A percentile compares a stretch with the other conserved stretches of the same genome.
These are phyloP conservation scores for Athelia sp. DNA, from an alignment of 1,284 basidiomycete genomes.

Conservation along the genomic window DNA sequence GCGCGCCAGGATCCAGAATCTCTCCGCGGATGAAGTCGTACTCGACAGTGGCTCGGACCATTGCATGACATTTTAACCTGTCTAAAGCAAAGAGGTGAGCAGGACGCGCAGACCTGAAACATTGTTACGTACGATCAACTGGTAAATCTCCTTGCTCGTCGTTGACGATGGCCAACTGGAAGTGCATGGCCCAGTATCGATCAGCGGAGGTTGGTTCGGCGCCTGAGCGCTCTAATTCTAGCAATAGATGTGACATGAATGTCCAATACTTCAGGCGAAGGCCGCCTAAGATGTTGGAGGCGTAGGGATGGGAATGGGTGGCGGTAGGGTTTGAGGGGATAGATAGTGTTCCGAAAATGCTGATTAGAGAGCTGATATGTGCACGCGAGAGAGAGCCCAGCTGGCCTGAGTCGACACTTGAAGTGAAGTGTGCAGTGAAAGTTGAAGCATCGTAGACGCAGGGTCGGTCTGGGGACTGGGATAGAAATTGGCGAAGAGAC, in stretches of 20 bases:
- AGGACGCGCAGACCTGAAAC: neutral
- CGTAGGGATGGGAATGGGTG: constrained; percentile 20
- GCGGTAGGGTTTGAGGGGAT: constrained; percentile 14
- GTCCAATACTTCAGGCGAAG: constrained; percentile 27
- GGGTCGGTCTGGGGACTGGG: constrained; percentile 17
- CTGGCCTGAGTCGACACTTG: constrained; percentile 19
- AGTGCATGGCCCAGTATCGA: constrained; percentile 38
- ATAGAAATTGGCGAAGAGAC: constrained; percentile 22
- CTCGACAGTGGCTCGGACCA: constrained; percentile 17
- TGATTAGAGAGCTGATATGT: constrained; percentile 32
- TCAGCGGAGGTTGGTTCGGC: constrained; percentile 26
- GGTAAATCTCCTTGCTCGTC: too few species aligned
- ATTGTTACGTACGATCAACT: constrained; percentile 10
- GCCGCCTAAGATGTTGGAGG: constrained; percentile 14
- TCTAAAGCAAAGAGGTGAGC: neutral
- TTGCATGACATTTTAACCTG: constrained; percentile 5
- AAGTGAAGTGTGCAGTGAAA: constrained; percentile 25
- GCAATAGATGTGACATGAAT: constrained; percentile 20
- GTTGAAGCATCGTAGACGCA: constrained; percentile 23
- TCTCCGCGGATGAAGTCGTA: constrained; percentile 21
- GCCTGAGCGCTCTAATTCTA: constrained; percentile 23
- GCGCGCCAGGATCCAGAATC: constrained; percentile 18
- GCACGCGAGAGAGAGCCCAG: constrained; percentile 21
- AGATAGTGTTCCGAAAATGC: constrained; percentile 40
- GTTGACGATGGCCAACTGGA: constrained; percentile 18